These are phyloP conservation scores for Aspergillus pseudotamarii DNA, from an alignment of 2,329 filamentous ascomycete species.

Conservation along the genomic window DNA sequence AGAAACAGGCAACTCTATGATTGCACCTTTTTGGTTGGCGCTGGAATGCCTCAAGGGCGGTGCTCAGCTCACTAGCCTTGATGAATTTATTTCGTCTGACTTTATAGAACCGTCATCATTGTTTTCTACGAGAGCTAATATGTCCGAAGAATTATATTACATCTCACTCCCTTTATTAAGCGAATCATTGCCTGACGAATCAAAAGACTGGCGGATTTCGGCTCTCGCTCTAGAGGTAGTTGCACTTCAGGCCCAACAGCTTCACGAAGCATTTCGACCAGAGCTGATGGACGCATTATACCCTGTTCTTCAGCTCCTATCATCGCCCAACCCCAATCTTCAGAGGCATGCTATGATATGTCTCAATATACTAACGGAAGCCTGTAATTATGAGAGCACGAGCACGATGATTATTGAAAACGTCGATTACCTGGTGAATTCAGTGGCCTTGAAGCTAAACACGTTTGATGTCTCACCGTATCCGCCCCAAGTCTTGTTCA, in stretches of 20 bases:
- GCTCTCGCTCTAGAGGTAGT: conserved; percentile 81
- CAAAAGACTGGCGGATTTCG: conserved; percentile 70
- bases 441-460: conserved; percentile 84
- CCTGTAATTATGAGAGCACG: conserved; percentile 74
- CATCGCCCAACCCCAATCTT: conserved; percentile 67
- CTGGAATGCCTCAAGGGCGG: conserved; percentile 69
- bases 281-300: conserved; percentile 92
- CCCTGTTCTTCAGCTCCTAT: conserved; percentile 84
- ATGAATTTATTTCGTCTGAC: conserved; percentile 67
- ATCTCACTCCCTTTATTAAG: conserved; percentile 44
- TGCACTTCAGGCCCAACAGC: conserved; percentile 71
- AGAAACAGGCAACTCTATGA: conserved; percentile 59
- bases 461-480: conserved; percentile 90
- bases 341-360: conserved; percentile 81
- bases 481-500: conserved; percentile 83
- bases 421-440: conserved; percentile 95
- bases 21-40: conserved; percentile 79
- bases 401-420: conserved; percentile 84
- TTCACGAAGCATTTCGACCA: conserved; percentile 70
- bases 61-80: conserved; percentile 56
- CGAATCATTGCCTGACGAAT: conserved; percentile 40
- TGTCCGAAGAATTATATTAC: conserved; percentile 50
- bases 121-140: conserved; percentile 30
- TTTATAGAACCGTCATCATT: conserved; percentile 34
- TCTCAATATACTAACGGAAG: conserved; percentile 74